A percentile compares a stretch with the other conserved stretches of the same genome.
These are phyloP conservation scores for Teratosphaeria pseudoeucalypti DNA, from an alignment of 2,329 filamentous ascomycete genomes.

Conservation along the genomic window DNA sequence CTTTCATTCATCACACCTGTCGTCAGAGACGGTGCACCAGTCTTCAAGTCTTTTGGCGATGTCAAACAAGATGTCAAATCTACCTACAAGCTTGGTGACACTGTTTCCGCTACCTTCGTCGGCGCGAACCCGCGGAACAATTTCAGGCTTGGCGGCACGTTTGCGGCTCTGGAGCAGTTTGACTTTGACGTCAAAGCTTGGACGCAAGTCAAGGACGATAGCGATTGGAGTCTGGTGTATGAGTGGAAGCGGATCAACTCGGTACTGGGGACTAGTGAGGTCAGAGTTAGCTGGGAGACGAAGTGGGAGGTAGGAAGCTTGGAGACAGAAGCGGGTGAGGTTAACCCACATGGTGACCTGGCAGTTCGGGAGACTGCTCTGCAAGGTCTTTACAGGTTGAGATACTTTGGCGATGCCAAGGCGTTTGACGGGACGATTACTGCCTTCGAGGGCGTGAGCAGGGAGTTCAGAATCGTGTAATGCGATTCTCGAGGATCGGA, in stretches of 20 bases:
- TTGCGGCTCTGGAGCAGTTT: constrained; percentile 61
- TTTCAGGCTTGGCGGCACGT: constrained; percentile 67
- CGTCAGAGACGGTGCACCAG: constrained; percentile 57
- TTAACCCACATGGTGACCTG: constrained; percentile 12
- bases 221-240: constrained; percentile 75
- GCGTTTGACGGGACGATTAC: constrained; percentile 50
- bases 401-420: constrained; percentile 80
- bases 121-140: constrained; percentile 88
- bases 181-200: constrained; percentile 41
- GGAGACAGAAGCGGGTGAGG: not conserved
- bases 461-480: constrained; percentile 37
- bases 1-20: constrained; percentile 73
- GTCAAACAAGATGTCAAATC: constrained; percentile 47
- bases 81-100: constrained; percentile 43
- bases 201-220: constrained; percentile 59
- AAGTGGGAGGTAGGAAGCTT: constrained; percentile 34
- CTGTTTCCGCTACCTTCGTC: constrained; percentile 60
- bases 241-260: constrained; percentile 65
- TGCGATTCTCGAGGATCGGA: not conserved
- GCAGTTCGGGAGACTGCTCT: constrained; percentile 15
- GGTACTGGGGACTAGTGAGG: constrained; percentile 65
- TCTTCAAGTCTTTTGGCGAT: constrained; percentile 61
- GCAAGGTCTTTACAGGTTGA: constrained; percentile 62
- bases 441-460: constrained; percentile 59
- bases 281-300: constrained; percentile 71